Evolutionary conservation across 1,284 basidiomycete genomes (phyloP).

Genomic region (Polyporus tsugae): DNA sequence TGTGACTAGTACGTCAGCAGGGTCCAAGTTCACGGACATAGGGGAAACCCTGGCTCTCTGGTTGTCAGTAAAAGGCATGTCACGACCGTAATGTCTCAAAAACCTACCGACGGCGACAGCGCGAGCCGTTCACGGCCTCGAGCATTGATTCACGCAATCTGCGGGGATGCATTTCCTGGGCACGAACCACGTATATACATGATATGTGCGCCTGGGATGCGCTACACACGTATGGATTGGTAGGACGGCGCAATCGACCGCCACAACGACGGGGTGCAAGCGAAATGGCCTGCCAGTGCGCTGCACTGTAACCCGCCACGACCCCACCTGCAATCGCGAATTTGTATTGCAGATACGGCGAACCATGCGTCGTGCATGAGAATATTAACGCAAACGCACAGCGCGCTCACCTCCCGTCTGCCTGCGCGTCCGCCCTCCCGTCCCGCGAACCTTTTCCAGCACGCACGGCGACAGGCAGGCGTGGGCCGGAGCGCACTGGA

Average conservation of each 20-base stretch:
- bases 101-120: background rate
- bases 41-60: background rate
- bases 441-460: constrained; percentile 7
- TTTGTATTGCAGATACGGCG: constrained; percentile 4
- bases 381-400: background rate
- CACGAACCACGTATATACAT: background rate
- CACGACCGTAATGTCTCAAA: background rate
- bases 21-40: constrained; percentile 2
- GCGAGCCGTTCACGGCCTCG: background rate
- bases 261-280: background rate
- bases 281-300: background rate
- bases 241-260: background rate
- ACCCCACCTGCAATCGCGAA: constrained; percentile 3
- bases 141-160: background rate
- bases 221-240: background rate
- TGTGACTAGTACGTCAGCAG: constrained; percentile 1
- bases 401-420: background rate
- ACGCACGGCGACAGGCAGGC: constrained; percentile 1
- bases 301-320: background rate
- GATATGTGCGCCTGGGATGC: background rate
- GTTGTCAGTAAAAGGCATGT: background rate
- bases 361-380: background rate
- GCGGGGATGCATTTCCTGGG: background rate
- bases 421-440: background rate
- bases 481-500: constrained; percentile 8